phyloP scores from a whole-genome alignment of 495 filamentous ascomycete genomes.

The Xylaria cubensis region DNA sequence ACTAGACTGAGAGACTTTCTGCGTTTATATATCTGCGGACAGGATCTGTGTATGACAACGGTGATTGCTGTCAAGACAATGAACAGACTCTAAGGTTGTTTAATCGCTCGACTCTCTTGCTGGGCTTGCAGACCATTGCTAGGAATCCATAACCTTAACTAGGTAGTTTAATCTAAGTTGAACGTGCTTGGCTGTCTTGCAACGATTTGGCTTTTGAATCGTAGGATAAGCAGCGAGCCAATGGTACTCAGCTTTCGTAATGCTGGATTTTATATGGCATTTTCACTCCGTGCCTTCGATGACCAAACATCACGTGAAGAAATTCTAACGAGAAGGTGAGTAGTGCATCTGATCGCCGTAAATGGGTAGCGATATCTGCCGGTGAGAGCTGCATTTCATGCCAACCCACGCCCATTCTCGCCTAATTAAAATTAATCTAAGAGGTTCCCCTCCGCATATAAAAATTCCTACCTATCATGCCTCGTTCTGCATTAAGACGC shows the following conservation, averaged over 20 bases:
- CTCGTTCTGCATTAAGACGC: constrained; percentile 1
- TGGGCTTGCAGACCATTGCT: neutral
- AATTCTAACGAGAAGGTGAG: neutral
- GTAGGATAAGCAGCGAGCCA: neutral
- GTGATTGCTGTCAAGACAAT: neutral
- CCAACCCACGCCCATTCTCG: constrained; percentile 30
- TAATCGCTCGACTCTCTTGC: neutral
- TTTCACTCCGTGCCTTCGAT: too few relatives aligned
- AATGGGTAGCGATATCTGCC: constrained; percentile 28
- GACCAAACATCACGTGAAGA: neutral
- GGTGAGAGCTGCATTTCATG: constrained; percentile 28
- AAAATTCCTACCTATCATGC: constrained; percentile 31
- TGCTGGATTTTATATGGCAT: neutral
- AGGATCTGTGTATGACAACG: neutral
- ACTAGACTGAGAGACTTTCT: neutral
- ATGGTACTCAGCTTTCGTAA: neutral
- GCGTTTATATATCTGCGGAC: neutral
- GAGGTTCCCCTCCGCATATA: constrained; percentile 32
- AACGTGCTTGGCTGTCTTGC: neutral
- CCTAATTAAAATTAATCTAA: constrained; percentile 41
- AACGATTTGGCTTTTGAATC: neutral
- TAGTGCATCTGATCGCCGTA: neutral
- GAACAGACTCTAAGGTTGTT: neutral
- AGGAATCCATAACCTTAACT: neutral
- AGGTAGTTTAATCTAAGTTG: neutral